Base-by-base conservation (phyloP, 371 early-diverging fungal genomes). In the Mycotypha africana region DNA sequence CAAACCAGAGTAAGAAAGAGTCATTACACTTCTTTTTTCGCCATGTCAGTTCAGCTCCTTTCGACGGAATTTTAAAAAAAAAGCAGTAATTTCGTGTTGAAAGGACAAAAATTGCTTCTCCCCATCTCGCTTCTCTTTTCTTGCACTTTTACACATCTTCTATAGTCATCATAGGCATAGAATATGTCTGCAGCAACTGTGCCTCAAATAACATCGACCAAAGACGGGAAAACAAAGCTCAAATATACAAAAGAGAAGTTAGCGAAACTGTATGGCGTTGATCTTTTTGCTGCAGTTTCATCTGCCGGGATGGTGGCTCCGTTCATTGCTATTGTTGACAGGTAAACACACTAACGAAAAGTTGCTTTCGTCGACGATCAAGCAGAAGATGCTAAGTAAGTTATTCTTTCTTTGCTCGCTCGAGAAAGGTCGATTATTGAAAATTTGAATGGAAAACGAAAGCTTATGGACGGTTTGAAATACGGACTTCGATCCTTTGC, bases 371-470 rank as follows among this genome's bases (percentile, higher is more conserved):
- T 8, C 30, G 12, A 28, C 6, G 30, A 28, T 6, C 6, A 12
- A 28, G 6, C 30, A 28, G 12, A 28, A 28, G 12, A 28, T 6
- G 30, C 30, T 12, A 28, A 28, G 8, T 8, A 28, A 6, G 30
- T 6, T 28, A 28, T 6, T 28, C 12, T 28, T n/a, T n/a, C n/a
- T n/a, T n/a, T n/a, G n/a, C n/a, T n/a, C n/a, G n/a, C n/a, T n/a
- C n/a, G n/a, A n/a, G n/a, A n/a, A n/a, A 76, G 78, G 53, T 63
- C 85, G 12, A 82, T 82, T 31, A 79, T 84, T 30, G 72, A 75
- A 49, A 81, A 80, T 49, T 68, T 78, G 2, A 75, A 74, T 47
- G 83, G 83, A 42, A 70, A 67, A 28, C 54, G 71, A 17, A 50
- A 62, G 17, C 47, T 84, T 17, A 50, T 45, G 3, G 49, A 47